Evolutionary conservation across 129 eudicot genomes (phyloP).

Genomic region (Smallanthus sonchifolius): DNA sequence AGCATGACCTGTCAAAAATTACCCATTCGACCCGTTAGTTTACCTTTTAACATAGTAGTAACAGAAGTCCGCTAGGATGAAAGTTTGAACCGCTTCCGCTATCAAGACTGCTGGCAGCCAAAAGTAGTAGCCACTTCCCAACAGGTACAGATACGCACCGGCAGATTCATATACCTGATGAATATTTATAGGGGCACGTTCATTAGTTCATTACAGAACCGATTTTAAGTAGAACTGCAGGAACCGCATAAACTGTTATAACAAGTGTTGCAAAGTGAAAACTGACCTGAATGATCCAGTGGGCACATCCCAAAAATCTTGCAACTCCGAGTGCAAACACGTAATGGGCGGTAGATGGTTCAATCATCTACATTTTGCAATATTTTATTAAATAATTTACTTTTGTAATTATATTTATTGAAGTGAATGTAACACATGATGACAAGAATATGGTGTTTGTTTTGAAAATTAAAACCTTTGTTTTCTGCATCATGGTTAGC

Average conservation of each 20-base stretch:
- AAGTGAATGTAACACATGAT: background rate
- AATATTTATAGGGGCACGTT: too few relatives aligned
- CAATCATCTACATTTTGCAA: conserved; percentile 55
- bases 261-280: too few relatives aligned
- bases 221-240: too few relatives aligned
- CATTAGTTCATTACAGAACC: too few relatives aligned
- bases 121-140: conserved; percentile 63
- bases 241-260: too few relatives aligned
- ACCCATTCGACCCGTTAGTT: background rate
- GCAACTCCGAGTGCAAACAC: conserved; percentile 93
- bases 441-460: background rate
- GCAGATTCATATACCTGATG: conserved; percentile 66
- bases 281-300: conserved; percentile 62
- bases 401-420: background rate
- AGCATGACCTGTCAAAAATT: background rate
- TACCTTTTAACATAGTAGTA: conserved; percentile 89
- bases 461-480: conserved; percentile 52
- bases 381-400: background rate
- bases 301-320: conserved; percentile 83
- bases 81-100: conserved; percentile 73
- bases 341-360: conserved; percentile 85
- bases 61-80: conserved; percentile 92
- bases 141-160: conserved; percentile 48
- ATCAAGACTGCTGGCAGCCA: conserved; percentile 66
- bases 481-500: conserved; percentile 75